Percentiles rank a stretch among this genome's conserved stretches.
These are phyloP conservation scores for Neofusicoccum cordaticola DNA, from an alignment of 2,329 filamentous ascomycete genomes.

Conservation along the genomic window DNA sequence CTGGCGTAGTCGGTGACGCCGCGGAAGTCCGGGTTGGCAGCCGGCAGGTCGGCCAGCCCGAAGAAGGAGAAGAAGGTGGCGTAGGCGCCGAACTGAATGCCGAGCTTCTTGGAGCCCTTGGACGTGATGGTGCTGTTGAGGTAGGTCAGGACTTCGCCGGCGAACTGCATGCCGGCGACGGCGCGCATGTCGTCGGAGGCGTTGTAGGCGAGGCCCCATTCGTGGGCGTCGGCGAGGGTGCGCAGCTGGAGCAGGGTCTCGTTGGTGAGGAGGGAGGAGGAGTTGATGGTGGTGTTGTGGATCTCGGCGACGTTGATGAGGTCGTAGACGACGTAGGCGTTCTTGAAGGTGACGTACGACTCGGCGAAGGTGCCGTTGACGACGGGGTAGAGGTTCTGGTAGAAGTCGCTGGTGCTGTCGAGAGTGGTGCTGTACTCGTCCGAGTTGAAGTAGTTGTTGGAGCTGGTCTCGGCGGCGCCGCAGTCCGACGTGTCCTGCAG, in stretches of 20 bases:
- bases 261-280: slow-evolving; percentile 58
- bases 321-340: slow-evolving; percentile 63
- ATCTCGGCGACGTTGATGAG: slow-evolving; percentile 62
- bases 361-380: slow-evolving; percentile 52
- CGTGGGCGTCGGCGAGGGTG: slow-evolving; percentile 73
- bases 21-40: slow-evolving; percentile 61
- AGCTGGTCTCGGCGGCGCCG: slow-evolving; percentile 54
- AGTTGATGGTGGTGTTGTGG: slow-evolving; percentile 61
- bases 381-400: slow-evolving; percentile 50
- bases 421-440: slow-evolving; percentile 49
- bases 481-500: slow-evolving; percentile 58
- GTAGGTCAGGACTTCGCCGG: slow-evolving; percentile 44
- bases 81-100: slow-evolving; percentile 62
- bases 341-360: slow-evolving; percentile 55
- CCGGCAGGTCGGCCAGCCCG: slow-evolving; percentile 52
- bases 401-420: slow-evolving; percentile 53
- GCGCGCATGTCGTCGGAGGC: slow-evolving; percentile 47
- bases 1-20: slow-evolving; percentile 82
- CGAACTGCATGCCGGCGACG: slow-evolving; percentile 48
- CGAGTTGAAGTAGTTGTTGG: slow-evolving; percentile 57
- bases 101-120: slow-evolving; percentile 41
- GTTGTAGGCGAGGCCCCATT: slow-evolving; percentile 83
- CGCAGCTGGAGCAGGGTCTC: slow-evolving; percentile 61
- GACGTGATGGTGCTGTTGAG: slow-evolving; percentile 43
- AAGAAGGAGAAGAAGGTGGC: slow-evolving; percentile 61